phyloP scores from a whole-genome alignment of 768 basidiomycete genomes.

The Podaxis mareebaensis region DNA sequence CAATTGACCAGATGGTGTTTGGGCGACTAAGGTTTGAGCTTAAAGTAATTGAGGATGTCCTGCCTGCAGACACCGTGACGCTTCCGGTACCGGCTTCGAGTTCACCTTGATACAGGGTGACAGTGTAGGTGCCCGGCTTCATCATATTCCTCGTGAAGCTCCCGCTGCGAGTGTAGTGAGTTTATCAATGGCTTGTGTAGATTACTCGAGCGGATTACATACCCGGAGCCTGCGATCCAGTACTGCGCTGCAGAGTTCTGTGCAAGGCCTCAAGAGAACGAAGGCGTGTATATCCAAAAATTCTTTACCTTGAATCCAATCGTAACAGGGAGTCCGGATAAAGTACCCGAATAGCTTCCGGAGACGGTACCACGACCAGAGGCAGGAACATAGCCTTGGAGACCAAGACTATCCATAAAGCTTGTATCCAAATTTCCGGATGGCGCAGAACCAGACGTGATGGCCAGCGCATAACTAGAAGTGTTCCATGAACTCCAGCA shows the following conservation, averaged over 20 bases:
- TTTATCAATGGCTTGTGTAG: background rate
- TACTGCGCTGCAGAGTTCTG: slow-evolving; percentile 48
- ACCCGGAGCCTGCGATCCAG: slow-evolving; percentile 44
- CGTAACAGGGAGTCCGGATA: slow-evolving; percentile 38
- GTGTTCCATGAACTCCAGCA: background rate
- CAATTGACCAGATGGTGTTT: slow-evolving; percentile 44
- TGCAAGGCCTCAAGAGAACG: background rate
- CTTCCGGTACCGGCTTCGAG: slow-evolving; percentile 43
- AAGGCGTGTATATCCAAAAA: background rate
- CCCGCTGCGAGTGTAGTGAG: slow-evolving; percentile 27
- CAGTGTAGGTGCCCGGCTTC: slow-evolving; percentile 51
- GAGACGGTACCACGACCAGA: slow-evolving; percentile 46
- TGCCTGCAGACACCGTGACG: slow-evolving; percentile 42
- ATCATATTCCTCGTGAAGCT: slow-evolving; percentile 43
- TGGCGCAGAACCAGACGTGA: slow-evolving; percentile 43
- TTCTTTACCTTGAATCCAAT: slow-evolving; percentile 41
- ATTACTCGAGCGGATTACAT: slow-evolving; percentile 11
- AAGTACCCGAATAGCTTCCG: slow-evolving; percentile 43
- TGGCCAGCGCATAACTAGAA: slow-evolving; percentile 40
- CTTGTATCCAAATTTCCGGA: slow-evolving; percentile 42
- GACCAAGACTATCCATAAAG: slow-evolving; percentile 43
- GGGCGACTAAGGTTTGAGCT: slow-evolving; percentile 33
- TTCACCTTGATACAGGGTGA: slow-evolving; percentile 46
- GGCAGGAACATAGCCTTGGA: slow-evolving; percentile 43
- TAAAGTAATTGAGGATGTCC: slow-evolving; percentile 35